Percentiles rank a stretch among this genome's conserved stretches.
These are phyloP conservation scores for Neofusicoccum ribis DNA, from an alignment of 2,329 filamentous ascomycete genomes.

Conservation along the genomic window DNA sequence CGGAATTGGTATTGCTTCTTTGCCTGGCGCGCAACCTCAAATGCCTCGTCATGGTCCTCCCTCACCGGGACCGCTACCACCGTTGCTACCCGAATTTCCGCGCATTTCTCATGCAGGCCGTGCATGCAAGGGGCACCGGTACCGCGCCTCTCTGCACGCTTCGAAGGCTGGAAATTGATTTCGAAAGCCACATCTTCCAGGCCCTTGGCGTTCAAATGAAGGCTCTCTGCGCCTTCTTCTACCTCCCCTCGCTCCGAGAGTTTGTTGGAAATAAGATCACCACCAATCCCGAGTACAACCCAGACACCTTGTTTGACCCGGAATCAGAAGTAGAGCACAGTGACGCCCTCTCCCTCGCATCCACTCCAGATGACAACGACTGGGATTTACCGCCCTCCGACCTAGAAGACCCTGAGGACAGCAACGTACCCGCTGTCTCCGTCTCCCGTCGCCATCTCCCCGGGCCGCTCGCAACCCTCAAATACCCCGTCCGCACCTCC, in stretches of 20 bases:
- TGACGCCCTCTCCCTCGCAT: too few relatives aligned
- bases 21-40: neutral
- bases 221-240: neutral
- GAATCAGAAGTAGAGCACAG: neutral
- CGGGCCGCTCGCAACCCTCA: neutral
- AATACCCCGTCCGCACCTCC: neutral
- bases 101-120: neutral
- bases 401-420: neutral
- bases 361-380: too few relatives aligned
- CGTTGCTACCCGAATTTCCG: neutral
- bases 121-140: neutral
- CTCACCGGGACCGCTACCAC: neutral
- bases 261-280: neutral
- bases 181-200: neutral
- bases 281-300: neutral
- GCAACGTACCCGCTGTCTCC: neutral
- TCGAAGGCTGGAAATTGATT: neutral
- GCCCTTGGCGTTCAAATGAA: neutral
- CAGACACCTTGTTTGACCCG: neutral
- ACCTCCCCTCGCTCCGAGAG: neutral
- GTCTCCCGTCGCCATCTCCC: neutral
- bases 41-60: neutral
- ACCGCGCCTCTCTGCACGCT: neutral
- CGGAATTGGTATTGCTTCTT: neutral
- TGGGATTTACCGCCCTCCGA: too few relatives aligned